phyloP scores from a whole-genome alignment of 306 rosid genomes.

The Vigna unguiculata region DNA sequence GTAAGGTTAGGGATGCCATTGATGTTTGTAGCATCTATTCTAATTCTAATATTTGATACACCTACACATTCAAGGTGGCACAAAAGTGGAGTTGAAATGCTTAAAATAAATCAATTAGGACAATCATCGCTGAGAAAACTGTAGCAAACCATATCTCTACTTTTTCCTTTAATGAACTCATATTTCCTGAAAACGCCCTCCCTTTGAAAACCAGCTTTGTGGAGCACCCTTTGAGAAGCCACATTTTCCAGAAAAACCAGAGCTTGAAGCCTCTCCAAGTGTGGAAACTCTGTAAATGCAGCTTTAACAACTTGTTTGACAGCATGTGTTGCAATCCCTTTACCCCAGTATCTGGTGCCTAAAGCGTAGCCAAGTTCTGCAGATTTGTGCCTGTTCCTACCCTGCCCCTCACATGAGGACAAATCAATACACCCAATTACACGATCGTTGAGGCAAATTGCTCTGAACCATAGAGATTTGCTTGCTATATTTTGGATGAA shows the following conservation, averaged over 20 bases:
- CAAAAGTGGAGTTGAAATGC: not conserved
- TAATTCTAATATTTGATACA: no score
- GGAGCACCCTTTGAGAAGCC: slow-evolving; percentile 63
- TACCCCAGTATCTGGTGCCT: slow-evolving; percentile 62
- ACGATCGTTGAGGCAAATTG: slow-evolving; percentile 56
- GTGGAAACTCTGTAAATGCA: slow-evolving; percentile 53
- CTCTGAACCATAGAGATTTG: slow-evolving; percentile 56
- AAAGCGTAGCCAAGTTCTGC: slow-evolving; percentile 62
- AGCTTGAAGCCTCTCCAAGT: slow-evolving; percentile 71
- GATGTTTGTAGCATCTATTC: no score
- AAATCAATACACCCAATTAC: slow-evolving; percentile 61
- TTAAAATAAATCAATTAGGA: not conserved
- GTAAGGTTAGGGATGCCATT: not conserved
- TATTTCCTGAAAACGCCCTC: slow-evolving; percentile 80
- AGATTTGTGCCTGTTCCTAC: slow-evolving; percentile 45
- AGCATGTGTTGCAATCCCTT: slow-evolving; percentile 65
- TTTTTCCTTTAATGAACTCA: slow-evolving; percentile 48
- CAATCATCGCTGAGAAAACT: slow-evolving; percentile 51
- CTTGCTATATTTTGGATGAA: slow-evolving; percentile 42
- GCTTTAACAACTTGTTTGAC: slow-evolving; percentile 52
- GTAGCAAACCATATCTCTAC: slow-evolving; percentile 55
- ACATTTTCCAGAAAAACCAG: slow-evolving; percentile 60
- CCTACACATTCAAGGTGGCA: not conserved
- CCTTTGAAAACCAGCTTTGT: slow-evolving; percentile 63
- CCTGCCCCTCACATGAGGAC: slow-evolving; percentile 17